These are phyloP conservation scores for Aspergillus spinulosporus DNA, from an alignment of 2,329 filamentous ascomycete genomes.

Conservation along the genomic window DNA sequence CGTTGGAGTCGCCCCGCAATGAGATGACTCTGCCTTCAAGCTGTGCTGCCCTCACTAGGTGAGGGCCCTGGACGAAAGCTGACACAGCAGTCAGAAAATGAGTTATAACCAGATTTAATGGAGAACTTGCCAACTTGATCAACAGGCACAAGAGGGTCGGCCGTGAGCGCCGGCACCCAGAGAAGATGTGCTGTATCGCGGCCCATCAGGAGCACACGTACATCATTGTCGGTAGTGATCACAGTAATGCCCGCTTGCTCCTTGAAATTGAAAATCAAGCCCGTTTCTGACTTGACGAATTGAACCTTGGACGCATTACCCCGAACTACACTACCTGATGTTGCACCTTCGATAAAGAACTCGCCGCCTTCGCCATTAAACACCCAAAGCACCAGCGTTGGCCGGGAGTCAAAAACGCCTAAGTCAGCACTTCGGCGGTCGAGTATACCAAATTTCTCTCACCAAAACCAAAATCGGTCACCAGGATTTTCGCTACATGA, in stretches of 20 bases:
- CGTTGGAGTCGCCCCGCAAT: constrained; percentile 45
- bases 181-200: constrained; percentile 57
- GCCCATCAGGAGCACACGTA: constrained; percentile 56
- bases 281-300: constrained; percentile 34
- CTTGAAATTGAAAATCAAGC: constrained; percentile 47
- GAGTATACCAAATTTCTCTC: constrained; percentile 51
- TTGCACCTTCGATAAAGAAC: constrained; percentile 50
- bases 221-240: constrained; percentile 52
- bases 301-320: constrained; percentile 30
- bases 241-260: constrained; percentile 50
- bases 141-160: constrained; percentile 47
- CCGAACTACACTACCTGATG: neutral
- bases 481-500: constrained; percentile 56
- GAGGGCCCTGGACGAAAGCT: constrained; percentile 45
- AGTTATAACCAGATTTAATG: neutral
- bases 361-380: constrained; percentile 51
- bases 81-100: neutral
- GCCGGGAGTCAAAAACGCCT: constrained; percentile 43
- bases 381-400: constrained; percentile 53
- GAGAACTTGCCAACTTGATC: constrained; percentile 21
- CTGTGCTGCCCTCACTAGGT: constrained; percentile 46
- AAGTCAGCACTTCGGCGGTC: constrained; percentile 53
- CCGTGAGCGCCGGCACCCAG: constrained; percentile 54
- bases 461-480: constrained; percentile 55
- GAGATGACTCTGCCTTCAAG: constrained; percentile 37